These are phyloP conservation scores for Blastocystis sp. DNA, from an alignment of 352 stramenopile species.

Conservation along the genomic window DNA sequence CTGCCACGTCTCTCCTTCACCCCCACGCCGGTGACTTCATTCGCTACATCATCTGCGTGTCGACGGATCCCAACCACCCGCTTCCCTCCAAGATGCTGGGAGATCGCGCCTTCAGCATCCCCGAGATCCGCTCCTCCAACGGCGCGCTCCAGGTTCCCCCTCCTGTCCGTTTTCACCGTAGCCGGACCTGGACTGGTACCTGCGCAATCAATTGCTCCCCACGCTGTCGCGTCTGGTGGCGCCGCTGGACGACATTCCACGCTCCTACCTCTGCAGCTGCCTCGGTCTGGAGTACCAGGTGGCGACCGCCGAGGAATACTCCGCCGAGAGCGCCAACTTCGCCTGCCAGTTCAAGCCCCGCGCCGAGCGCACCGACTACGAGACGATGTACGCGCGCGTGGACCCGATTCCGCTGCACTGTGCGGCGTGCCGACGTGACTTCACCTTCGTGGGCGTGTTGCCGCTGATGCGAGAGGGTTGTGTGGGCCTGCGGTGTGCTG, in stretches of 20 bases:
- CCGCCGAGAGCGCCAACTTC: constrained; percentile 74
- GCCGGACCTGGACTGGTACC: constrained; percentile 93
- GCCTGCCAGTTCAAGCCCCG: constrained; percentile 75
- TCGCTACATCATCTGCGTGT: constrained; percentile 36
- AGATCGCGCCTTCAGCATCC: constrained; percentile 81
- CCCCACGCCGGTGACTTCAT: constrained; percentile 63
- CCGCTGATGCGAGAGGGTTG: background rate
- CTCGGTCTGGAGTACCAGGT: constrained; percentile 87
- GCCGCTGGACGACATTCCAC: constrained; percentile 94
- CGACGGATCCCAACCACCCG: constrained; percentile 7
- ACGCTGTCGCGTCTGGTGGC: constrained; percentile 94
- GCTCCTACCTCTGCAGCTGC: constrained; percentile 87
- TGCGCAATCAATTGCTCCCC: constrained; percentile 91
- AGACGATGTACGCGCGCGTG: background rate
- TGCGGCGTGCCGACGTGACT: background rate
- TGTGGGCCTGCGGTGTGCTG: constrained; percentile 1
- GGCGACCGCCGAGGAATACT: constrained; percentile 70
- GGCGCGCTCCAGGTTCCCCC: constrained; percentile 79
- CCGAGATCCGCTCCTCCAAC: constrained; percentile 79
- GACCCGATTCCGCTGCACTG: constrained; percentile 44
- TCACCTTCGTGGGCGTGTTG: constrained; percentile 18
- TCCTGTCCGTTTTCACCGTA: constrained; percentile 72
- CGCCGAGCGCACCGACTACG: constrained; percentile 60
- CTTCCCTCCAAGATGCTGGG: constrained; percentile 70
- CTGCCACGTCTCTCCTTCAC: background rate